phyloP scores from a whole-genome alignment of 345 rosid species.

The Euphorbia peplus region DNA sequence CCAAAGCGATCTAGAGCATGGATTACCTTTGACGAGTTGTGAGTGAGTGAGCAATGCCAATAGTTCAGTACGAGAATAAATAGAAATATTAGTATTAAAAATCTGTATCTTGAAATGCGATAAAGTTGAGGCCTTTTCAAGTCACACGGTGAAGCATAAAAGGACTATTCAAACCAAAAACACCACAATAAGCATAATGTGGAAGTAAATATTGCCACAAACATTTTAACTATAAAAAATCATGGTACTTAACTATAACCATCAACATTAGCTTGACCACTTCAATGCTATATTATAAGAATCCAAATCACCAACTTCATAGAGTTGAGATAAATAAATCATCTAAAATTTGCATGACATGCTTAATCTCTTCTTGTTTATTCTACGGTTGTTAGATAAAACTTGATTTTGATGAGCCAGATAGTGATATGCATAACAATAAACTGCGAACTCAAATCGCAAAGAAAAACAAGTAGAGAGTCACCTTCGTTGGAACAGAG shows the following conservation, averaged over 20 bases:
- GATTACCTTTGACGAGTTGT: background rate
- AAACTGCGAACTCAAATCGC: background rate
- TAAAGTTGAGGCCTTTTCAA: background rate
- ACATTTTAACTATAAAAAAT: background rate
- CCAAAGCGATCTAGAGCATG: background rate
- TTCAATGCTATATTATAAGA: background rate
- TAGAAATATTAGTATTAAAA: too few species aligned
- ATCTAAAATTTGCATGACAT: background rate
- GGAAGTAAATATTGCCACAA: background rate
- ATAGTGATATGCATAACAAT: background rate
- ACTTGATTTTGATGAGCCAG: background rate
- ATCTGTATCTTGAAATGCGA: background rate
- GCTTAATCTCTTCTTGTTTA: background rate
- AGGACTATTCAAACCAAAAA: background rate
- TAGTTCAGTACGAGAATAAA: background rate
- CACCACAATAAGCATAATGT: too few species aligned
- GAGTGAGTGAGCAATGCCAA: background rate
- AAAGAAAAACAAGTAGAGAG: background rate
- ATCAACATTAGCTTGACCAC: background rate
- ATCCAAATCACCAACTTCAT: background rate
- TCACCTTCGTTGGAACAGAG: constrained; percentile 94
- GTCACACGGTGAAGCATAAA: background rate
- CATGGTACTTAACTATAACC: background rate
- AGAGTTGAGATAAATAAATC: background rate
- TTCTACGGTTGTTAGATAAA: background rate